Conservation (phyloP, 2,329 filamentous ascomycete genomes). For the Penicillium sp. region DNA sequence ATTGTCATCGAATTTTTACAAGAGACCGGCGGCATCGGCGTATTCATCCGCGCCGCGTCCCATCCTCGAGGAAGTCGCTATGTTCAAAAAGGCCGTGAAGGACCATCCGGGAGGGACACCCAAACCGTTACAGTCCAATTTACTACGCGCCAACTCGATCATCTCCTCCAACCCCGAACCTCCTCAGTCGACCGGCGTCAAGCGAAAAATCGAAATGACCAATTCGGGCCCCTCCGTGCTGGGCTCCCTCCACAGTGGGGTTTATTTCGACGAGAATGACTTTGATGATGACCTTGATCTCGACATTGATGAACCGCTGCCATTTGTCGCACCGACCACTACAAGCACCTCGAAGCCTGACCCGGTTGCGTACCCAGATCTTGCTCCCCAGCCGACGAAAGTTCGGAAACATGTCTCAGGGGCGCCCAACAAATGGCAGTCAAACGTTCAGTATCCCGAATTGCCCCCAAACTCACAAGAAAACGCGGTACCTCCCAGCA, state of each 20-base stretch:
- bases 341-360: constrained; percentile 12
- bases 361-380: constrained; percentile 23
- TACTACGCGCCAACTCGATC: constrained; percentile 31
- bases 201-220: constrained; percentile 45
- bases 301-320: constrained; percentile 51
- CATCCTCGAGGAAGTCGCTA: constrained; percentile 25
- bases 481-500: constrained; percentile 52
- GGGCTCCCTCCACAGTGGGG: constrained; percentile 50
- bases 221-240: constrained; percentile 37
- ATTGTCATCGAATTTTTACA: constrained; percentile 25
- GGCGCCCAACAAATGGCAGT: constrained; percentile 12
- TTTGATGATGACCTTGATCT: constrained; percentile 84
- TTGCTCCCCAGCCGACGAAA: constrained; percentile 14
- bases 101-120: constrained; percentile 38
- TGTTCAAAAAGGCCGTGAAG: constrained; percentile 49
- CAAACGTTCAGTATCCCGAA: constrained; percentile 41
- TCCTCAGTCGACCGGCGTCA: constrained; percentile 36
- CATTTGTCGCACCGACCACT: constrained; percentile 26
- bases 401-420: constrained; percentile 9
- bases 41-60: constrained; percentile 33
- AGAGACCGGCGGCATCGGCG: constrained; percentile 23
- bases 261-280: constrained; percentile 77
- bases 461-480: constrained; percentile 37
- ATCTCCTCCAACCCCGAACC: constrained; percentile 25
- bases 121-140: constrained; percentile 40